These are phyloP conservation scores for Pugionium cornutum DNA, from an alignment of 345 rosid species.

Conservation along the genomic window DNA sequence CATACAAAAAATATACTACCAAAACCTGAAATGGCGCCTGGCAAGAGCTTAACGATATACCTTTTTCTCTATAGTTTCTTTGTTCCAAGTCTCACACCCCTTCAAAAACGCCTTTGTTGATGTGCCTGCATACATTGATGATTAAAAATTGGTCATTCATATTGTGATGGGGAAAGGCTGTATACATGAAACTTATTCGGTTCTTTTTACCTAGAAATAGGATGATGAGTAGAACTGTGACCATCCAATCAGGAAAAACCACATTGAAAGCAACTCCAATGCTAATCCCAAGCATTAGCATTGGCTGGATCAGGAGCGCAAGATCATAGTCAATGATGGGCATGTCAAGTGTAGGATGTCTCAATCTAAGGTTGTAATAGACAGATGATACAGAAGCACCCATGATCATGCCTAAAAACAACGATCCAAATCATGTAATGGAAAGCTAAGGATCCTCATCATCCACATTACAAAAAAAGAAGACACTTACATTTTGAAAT, in stretches of 20 bases:
- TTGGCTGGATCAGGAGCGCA: conserved; percentile 78
- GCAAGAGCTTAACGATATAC: conserved; percentile 30
- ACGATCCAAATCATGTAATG: conserved; percentile 3
- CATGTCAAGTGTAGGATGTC: conserved; percentile 78
- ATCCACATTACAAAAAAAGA: no score
- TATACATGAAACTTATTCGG: not conserved
- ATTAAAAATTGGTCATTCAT: not conserved
- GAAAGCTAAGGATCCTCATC: not conserved
- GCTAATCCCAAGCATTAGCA: conserved; percentile 86
- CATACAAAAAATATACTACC: not conserved
- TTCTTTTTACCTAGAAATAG: conserved; percentile 63
- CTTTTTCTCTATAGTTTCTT: conserved; percentile 67
- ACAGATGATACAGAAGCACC: conserved; percentile 79
- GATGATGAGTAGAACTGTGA: conserved; percentile 77
- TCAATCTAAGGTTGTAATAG: conserved; percentile 70
- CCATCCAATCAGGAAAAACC: conserved; percentile 82
- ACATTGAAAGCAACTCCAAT: conserved; percentile 76
- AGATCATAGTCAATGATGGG: conserved; percentile 85
- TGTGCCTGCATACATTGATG: conserved; percentile 52
- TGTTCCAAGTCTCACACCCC: conserved; percentile 83
- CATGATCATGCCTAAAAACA: conserved; percentile 75
- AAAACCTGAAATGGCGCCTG: not conserved
- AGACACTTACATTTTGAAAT: conserved; percentile 71
- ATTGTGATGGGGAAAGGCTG: conserved; percentile 5
- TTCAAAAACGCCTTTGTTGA: conserved; percentile 82